Percentiles rank a stretch among this genome's conserved stretches.
phyloP scores from a whole-genome alignment of 768 basidiomycete genomes.

The Leccinellum rugosiceps region DNA sequence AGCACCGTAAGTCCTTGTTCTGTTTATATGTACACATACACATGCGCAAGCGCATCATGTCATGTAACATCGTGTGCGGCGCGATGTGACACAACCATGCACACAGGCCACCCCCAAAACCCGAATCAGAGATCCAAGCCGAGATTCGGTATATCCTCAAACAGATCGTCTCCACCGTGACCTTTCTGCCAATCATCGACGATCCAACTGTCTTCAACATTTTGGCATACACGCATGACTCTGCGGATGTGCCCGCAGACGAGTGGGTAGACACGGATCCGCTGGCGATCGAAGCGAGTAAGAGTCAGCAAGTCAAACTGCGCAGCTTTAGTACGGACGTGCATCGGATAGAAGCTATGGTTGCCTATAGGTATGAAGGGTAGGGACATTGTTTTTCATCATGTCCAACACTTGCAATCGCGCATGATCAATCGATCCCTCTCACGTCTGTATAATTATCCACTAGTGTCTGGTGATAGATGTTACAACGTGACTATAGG shows the following conservation, averaged over 20 bases:
- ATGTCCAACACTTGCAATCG: background rate
- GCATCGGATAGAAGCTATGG: slow-evolving; percentile 98
- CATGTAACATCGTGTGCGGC: slow-evolving; percentile 53
- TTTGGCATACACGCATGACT: slow-evolving; percentile 89
- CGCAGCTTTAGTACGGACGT: slow-evolving; percentile 96
- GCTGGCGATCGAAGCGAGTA: slow-evolving; percentile 86
- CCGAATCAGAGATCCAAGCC: slow-evolving; percentile 88
- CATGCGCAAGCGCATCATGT: background rate
- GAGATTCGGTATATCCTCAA: slow-evolving; percentile 98
- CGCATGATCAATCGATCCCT: background rate
- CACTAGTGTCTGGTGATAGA: background rate
- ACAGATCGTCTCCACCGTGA: slow-evolving; percentile 96
- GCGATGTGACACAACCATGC: slow-evolving; percentile 48
- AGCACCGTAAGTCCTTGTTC: slow-evolving; percentile 44
- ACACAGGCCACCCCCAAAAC: slow-evolving; percentile 55
- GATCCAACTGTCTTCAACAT: slow-evolving; percentile 98
- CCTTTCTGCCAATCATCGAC: slow-evolving; percentile 93
- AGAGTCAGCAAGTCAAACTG: slow-evolving; percentile 92
- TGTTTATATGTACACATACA: background rate
- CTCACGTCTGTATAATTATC: background rate
- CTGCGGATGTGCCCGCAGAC: slow-evolving; percentile 85
- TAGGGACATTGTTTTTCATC: slow-evolving; percentile 29
- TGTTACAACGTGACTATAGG: background rate
- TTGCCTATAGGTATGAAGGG: slow-evolving; percentile 92
- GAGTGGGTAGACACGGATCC: slow-evolving; percentile 98